Percentiles rank a stretch among this genome's conserved stretches.
Evolutionary conservation across 768 basidiomycete genomes (phyloP).

Genomic region (Leccinum boreale): DNA sequence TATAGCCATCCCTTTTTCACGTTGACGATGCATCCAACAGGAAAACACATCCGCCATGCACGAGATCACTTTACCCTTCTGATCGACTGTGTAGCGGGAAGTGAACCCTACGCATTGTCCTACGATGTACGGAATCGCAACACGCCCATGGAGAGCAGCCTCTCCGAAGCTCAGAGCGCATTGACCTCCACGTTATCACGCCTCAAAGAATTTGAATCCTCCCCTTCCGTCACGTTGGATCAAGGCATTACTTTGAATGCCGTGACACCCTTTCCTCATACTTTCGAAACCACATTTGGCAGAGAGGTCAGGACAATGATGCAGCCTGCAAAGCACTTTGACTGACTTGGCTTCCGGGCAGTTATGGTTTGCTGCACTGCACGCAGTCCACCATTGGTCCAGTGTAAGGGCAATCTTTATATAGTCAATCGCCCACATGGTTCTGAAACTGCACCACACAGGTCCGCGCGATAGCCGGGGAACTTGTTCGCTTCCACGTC

Average conservation of each 20-base stretch:
- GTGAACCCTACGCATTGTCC: constrained; percentile 53
- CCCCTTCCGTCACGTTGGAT: constrained; percentile 45
- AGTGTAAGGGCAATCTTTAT: constrained; percentile 52
- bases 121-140: constrained; percentile 77
- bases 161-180: constrained; percentile 54
- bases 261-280: constrained; percentile 74
- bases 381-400: constrained; percentile 90
- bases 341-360: constrained; percentile 27
- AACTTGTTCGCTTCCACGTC: constrained; percentile 52
- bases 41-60: constrained; percentile 84
- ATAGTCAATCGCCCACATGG: background rate
- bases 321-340: background rate
- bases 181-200: constrained; percentile 53
- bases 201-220: constrained; percentile 47
- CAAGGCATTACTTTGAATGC: constrained; percentile 71
- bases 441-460: constrained; percentile 35
- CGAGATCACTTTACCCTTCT: constrained; percentile 79
- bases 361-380: constrained; percentile 85
- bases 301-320: constrained; percentile 55
- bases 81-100: constrained; percentile 47
- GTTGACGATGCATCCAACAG: constrained; percentile 35
- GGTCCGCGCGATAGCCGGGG: constrained; percentile 82
- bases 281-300: constrained; percentile 76
- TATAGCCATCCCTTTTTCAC: background rate
- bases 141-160: constrained; percentile 79